Base-by-base conservation (phyloP, 163 green algal genomes). In the Chlorella variabilis region DNA sequence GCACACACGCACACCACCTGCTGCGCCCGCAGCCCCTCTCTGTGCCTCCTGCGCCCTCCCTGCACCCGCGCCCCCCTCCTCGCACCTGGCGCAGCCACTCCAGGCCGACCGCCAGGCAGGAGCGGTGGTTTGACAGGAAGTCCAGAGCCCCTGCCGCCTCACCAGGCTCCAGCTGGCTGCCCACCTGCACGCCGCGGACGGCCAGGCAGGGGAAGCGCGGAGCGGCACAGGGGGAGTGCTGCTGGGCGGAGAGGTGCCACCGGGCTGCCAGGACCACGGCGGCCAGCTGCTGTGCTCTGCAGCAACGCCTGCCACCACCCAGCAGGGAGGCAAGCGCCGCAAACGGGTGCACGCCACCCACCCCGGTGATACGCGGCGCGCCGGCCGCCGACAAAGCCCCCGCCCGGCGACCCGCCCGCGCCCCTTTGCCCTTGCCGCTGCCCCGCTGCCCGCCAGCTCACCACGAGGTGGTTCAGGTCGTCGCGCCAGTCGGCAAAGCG, bases 71-170 rank as follows among this genome's bases (percentile, higher is more conserved):
- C 45, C 45, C n/a, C n/a, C n/a, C n/a, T n/a, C n/a, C n/a, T n/a
- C 74, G 5, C 62, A 61, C 75, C 75, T 81, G 59, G 0, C 75
- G 80, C 51, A 93, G 81, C 90, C 90, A 94, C 33, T 87, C 80
- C 34, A 87, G 66, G 8, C 42, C 75, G 17, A 92, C 87, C 29
- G 81, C 27, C 13, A 45, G 4, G 27, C 71, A 65, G 20, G 66
- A 29, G 13, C 63, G 59, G 78, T 84, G 61, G 15, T 33, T 42
- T 15, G 51, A 38, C 33, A 81, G 15, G 48, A 75, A 85, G 48
- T 81, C 41, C 20, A 62, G 4, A 11, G 83, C 42, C 3, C 62
- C 68, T 3, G 48, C 56, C 0, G 80, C 80, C 62, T 81, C 54
- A n/a, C 23, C 31, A 6, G 73, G 34, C 1, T 36, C 58, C 23